phyloP scores from a whole-genome alignment of 768 basidiomycete species.

The Hydnum rufescens region DNA sequence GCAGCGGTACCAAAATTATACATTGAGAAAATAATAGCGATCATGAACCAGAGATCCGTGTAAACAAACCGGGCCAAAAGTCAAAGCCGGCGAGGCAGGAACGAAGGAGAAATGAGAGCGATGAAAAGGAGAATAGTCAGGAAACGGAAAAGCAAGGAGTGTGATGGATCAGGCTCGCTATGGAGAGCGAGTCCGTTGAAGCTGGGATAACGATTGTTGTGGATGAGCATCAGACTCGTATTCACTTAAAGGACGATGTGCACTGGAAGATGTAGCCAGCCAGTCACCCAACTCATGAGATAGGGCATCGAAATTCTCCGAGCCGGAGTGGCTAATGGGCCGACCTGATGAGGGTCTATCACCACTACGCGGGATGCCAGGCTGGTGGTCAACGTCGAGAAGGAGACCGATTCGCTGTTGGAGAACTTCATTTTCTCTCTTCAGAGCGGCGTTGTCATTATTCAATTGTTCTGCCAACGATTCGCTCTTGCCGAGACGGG shows the following conservation, averaged over 20 bases:
- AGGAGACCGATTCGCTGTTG: conserved; percentile 82
- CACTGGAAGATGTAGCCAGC: conserved; percentile 53
- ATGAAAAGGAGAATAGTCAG: conserved; percentile 15
- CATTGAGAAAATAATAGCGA: background rate
- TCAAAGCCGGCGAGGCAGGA: too few relatives aligned
- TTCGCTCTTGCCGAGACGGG: conserved; percentile 60
- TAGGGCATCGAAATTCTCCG: conserved; percentile 66
- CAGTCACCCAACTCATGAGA: conserved; percentile 71
- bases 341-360: conserved; percentile 36
- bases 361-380: conserved; percentile 39
- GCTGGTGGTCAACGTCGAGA: conserved; percentile 60
- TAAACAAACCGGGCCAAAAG: too few relatives aligned
- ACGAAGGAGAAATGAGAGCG: conserved; percentile 18
- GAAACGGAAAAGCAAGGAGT: conserved; percentile 9
- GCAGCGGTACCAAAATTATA: background rate
- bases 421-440: conserved; percentile 72
- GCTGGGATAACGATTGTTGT: background rate
- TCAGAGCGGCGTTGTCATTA: conserved; percentile 57
- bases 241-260: conserved; percentile 34
- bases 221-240: conserved; percentile 33
- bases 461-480: conserved; percentile 62
- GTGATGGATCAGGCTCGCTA: conserved; percentile 11
- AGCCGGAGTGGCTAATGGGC: conserved; percentile 54
- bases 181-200: background rate
- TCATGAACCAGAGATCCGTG: background rate